A percentile compares a stretch with the other conserved stretches of the same genome.
phyloP scores from a whole-genome alignment of 2,329 filamentous ascomycete species.

The Botrytis fragariae region DNA sequence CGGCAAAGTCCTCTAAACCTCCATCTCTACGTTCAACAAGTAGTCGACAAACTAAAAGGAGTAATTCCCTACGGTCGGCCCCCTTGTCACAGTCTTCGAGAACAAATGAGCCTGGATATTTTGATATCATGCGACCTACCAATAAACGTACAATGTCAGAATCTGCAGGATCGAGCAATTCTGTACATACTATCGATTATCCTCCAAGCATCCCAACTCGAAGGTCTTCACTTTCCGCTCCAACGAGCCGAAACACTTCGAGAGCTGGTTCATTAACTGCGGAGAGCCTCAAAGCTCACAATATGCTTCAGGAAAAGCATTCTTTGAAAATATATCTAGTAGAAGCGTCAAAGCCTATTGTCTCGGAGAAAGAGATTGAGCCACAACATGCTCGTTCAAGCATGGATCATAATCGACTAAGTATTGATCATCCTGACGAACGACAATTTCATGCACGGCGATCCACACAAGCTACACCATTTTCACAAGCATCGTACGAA shows the following conservation, averaged over 20 bases:
- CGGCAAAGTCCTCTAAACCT: slow-evolving; percentile 47
- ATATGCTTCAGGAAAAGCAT: slow-evolving; percentile 38
- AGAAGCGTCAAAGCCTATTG: slow-evolving; percentile 14
- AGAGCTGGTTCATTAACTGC: slow-evolving; percentile 55
- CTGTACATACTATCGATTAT: slow-evolving; percentile 56
- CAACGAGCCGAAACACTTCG: slow-evolving; percentile 57
- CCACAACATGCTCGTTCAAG: slow-evolving; percentile 29
- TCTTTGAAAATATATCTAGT: slow-evolving; percentile 17
- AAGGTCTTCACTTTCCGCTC: slow-evolving; percentile 60
- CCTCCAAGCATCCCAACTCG: slow-evolving; percentile 56
- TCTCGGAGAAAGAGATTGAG: slow-evolving; percentile 25
- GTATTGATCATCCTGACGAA: slow-evolving; percentile 11
- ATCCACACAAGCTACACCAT: slow-evolving; percentile 58
- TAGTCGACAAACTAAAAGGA: slow-evolving; percentile 54
- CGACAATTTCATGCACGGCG: slow-evolving; percentile 45
- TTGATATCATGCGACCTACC: slow-evolving; percentile 41
- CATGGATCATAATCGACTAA: slow-evolving; percentile 53
- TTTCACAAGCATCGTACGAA: slow-evolving; percentile 60
- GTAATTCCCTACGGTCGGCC: slow-evolving; percentile 51
- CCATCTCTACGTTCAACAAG: slow-evolving; percentile 62
- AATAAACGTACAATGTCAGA: slow-evolving; percentile 35
- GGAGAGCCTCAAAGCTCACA: slow-evolving; percentile 57
- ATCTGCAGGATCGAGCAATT: slow-evolving; percentile 34
- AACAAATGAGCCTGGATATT: slow-evolving; percentile 45
- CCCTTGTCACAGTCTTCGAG: slow-evolving; percentile 45